Base-by-base conservation (phyloP, 1,139 yeast genomes). In the Blastobotrys serpentis region DNA sequence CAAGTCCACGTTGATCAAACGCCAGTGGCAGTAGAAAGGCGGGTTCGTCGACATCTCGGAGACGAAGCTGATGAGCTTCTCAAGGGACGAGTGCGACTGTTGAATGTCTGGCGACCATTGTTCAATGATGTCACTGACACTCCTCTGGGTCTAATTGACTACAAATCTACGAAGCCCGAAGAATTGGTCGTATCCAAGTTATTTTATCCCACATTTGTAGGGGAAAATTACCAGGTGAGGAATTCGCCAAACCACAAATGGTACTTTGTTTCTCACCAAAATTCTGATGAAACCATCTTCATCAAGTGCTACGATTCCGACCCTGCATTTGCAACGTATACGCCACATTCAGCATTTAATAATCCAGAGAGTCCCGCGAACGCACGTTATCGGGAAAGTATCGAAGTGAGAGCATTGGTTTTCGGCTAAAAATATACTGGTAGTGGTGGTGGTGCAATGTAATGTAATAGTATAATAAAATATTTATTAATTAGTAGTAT, bases 81-180 rank as follows among this genome's bases (percentile, higher is more conserved):
- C 22, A 32, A 51, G 42, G 47, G 46, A 29, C 51, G 62, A 14
- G 55, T 53, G 30, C 62, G 56, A 45, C 50, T 59, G 18, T 50
- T 59, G 47, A 59, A 59, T 42, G 56, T 57, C 42, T 59, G 63
- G 63, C 51, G 60, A 23, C 63, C 63, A 10, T 40, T 59, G 7
- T 42, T 50, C 19, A 50, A 54, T 21, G 51, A 55, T 30, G 54
- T 52, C 19, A 47, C 52, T 17, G 58, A 56, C 30, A 42, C 33
- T 25, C 63, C 63, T 4, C 48, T 59, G 18, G 63, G 59, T 6
- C 36, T 59, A 4, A 60, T 58, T n/a, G 61, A 58, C 42, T 57
- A 49, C 34, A 36, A 42, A 6, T 32, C 54, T 8, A 38, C 43
- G 19, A 43, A 21, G 21, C 49, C 50, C 11, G 47, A 47, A 2